These are phyloP conservation scores for Pseudogymnoascus sp. DNA, from an alignment of 2,329 filamentous ascomycete species.

Conservation along the genomic window DNA sequence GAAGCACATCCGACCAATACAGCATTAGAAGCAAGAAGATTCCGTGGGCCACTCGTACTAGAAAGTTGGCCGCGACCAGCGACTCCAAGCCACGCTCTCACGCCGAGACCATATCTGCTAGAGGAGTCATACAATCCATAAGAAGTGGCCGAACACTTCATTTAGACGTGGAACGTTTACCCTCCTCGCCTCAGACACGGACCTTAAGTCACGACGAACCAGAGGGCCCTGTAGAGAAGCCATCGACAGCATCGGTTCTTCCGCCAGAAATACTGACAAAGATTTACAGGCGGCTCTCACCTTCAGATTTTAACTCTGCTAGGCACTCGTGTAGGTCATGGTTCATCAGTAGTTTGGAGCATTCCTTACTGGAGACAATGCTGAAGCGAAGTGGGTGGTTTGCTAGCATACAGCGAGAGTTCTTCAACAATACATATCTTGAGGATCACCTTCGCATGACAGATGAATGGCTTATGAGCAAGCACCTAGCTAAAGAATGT, in stretches of 20 bases:
- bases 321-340: constrained; percentile 53
- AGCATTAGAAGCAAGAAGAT: background rate
- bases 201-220: background rate
- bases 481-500: constrained; percentile 38
- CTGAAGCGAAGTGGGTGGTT: constrained; percentile 50
- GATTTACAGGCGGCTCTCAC: constrained; percentile 31
- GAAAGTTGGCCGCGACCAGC: background rate
- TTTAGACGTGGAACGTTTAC: background rate
- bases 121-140: background rate
- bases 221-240: background rate
- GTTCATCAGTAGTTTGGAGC: constrained; percentile 52
- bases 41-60: background rate
- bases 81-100: background rate
- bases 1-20: background rate
- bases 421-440: constrained; percentile 20
- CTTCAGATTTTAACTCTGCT: constrained; percentile 50
- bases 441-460: constrained; percentile 14
- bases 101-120: too few relatives aligned
- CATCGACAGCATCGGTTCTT: background rate
- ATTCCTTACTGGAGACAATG: constrained; percentile 44
- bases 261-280: constrained; percentile 34
- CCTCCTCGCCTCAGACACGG: background rate
- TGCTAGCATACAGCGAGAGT: constrained; percentile 33
- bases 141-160: background rate
- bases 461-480: constrained; percentile 34